A percentile compares a stretch with the other conserved stretches of the same genome.
phyloP scores from a whole-genome alignment of 805 yeast species.

The Wickerhamiella alocasiicola region DNA sequence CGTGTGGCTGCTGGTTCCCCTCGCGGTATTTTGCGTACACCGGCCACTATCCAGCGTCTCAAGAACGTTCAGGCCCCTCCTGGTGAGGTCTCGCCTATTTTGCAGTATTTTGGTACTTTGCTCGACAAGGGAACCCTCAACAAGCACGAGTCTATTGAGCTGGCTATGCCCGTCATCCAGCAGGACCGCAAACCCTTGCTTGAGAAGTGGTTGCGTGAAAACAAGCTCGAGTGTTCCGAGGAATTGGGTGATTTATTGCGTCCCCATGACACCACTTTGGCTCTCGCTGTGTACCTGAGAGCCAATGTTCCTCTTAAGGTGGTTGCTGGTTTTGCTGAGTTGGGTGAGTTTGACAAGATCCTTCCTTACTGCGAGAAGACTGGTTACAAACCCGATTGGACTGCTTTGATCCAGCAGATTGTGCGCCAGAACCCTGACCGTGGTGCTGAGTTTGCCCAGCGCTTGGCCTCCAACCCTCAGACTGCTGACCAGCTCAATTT shows the following conservation, averaged over 20 bases:
- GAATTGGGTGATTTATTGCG: slow-evolving; percentile 94
- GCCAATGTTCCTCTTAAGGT: slow-evolving; percentile 79
- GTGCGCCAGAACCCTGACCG: slow-evolving; percentile 92
- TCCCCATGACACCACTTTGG: slow-evolving; percentile 71
- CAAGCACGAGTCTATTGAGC: slow-evolving; percentile 84
- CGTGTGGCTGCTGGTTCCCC: slow-evolving; percentile 93
- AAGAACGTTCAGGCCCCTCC: slow-evolving; percentile 84
- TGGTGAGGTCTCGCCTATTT: slow-evolving; percentile 87
- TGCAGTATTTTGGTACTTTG: slow-evolving; percentile 82
- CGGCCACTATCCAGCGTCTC: slow-evolving; percentile 84
- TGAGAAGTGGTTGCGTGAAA: slow-evolving; percentile 94
- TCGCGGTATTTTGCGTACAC: slow-evolving; percentile 68
- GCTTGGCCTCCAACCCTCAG: slow-evolving; percentile 50
- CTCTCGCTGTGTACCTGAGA: slow-evolving; percentile 81
- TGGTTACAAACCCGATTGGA: slow-evolving; percentile 77
- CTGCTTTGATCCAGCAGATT: slow-evolving; percentile 78
- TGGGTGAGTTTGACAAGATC: slow-evolving; percentile 93
- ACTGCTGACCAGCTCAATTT: slow-evolving; percentile 48
- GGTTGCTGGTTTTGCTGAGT: slow-evolving; percentile 80
- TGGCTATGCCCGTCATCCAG: slow-evolving; percentile 89
- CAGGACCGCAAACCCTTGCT: slow-evolving; percentile 87
- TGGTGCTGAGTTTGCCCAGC: slow-evolving; percentile 93
- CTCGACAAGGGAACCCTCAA: slow-evolving; percentile 88
- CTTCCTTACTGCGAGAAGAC: slow-evolving; percentile 87
- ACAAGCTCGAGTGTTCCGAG: slow-evolving; percentile 88